Evolutionary conservation across 2,329 filamentous ascomycete genomes (phyloP), one percentile per base, ranked within the genome.

Genomic region (Calcarisporium arbuscula): DNA sequence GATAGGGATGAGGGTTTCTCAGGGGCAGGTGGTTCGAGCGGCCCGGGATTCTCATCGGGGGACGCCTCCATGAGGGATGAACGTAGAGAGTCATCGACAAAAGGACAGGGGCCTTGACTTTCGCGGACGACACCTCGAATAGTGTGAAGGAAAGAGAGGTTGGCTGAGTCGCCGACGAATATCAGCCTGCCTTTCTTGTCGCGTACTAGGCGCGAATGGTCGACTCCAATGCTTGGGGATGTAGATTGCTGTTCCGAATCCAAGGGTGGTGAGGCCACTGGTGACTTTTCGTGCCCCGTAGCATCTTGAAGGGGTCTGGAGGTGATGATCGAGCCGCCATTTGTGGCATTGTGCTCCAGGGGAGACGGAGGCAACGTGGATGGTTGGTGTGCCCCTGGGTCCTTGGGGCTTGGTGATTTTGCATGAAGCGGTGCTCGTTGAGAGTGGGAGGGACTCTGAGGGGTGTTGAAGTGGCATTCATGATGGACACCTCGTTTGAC

Each of bases 111-210:
- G 10, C 28, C 28, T 10, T 30, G 28, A n/a, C 28, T 19, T 10
- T 16, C 15, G 16, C 15, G 14, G 26, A 16, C 26, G 17, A 28
- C 26, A 15, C 17, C 26, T 28, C 26, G 26, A 3, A 28, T 28
- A 16, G 17, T 16, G n/a, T 16, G 26, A 16, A 28, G 26, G n/a
- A n/a, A n/a, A 28, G 26, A 7, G 26, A 28, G n/a, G 26, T 38
- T 38, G 8, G 36, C 36, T 5, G 36, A 38, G 19, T 38, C 36
- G 9, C 36, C 36, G 19, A 38, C 21, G 15, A 37, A 40, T 34
- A 40, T 37, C 21, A 37, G 31, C n/a, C 38, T 34, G 6, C 34
- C 38, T 21, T 34, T 27, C 20, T 34, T 34, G 26, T 37, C 38
- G n/a, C 36, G 30, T 14, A 40, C 20, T 19, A 40, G 25, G 15